Evolutionary conservation across 495 filamentous ascomycete species (phyloP), one percentile per base, ranked within the genome.

Genomic region (Lophium mytilinum): DNA sequence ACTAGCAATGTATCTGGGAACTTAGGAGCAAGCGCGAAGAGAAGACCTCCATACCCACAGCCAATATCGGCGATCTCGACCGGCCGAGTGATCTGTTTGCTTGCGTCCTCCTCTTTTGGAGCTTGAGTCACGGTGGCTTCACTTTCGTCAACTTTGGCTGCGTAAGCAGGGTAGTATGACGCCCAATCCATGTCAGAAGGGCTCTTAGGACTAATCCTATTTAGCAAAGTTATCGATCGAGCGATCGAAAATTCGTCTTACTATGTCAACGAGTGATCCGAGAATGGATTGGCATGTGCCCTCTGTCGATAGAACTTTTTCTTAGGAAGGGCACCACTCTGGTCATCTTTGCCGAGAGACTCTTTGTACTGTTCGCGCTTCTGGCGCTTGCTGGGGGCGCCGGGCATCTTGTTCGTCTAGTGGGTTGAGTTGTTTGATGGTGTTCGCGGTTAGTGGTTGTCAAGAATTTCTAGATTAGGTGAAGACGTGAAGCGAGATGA

Each of bases 1-100:
- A 97, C 69, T 60, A 96, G 81, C 61, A 96, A 73, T 12, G 85
- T 89, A 43, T 91, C 77, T 33, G 93, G 93, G 54, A 97, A 71
- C 14, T 82, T 73, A 6, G 89, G 89, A 11, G 87, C 85, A 18
- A 98, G 78, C 6, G 89, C 91, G 53, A 97, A 83, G 11, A 96
- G 78, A 54, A 98, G 73, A 9, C 93, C 93, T 30, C 93, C 93
- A 69, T 91, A 98, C 17, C 93, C 93, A 68, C 93, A 98, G 12
- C 93, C 93, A 60, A 98, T 96, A 75, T 98, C 93, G 52, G 89
- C 91, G n/a, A 98, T 80, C 65, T 95, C 89, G 15, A 98, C 84
- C 52, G 85, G 75, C 62, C 85, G 82, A 18, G 74, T 72, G 30
- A 90, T 66, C 17, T 75, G 72, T 57, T 67, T 72, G 18, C 52